Evolutionary conservation across 2,329 filamentous ascomycete genomes (phyloP), one percentile per base, ranked within the genome.

Genomic region (Aspergillus hiratsukae): DNA sequence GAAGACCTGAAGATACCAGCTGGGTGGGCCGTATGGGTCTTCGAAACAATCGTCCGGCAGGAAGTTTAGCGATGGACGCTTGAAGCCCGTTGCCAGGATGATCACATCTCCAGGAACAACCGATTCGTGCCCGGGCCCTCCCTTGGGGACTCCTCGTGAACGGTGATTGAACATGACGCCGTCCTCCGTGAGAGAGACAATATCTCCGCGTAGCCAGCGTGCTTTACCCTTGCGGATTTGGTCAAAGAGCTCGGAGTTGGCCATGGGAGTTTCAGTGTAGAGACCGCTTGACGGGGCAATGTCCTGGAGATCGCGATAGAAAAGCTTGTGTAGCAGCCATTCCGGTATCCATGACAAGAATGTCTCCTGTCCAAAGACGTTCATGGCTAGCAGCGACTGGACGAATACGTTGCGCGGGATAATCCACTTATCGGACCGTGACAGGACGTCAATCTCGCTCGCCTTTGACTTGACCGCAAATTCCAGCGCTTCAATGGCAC

Each of bases 1-100:
- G 74, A 95, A 95, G 0, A 88, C 89, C 71, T 95, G 90, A 0
- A 95, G 81, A 64, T 94, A 95, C 91, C 91, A 95, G 70, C 90
- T 91, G 0, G 91, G 91, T 1, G 90, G 88, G 1, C 79, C 77
- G 64, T 94, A 95, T 0, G 88, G 87, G 59, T 89, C 83, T 9
- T 83, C 69, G 69, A 94, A 94, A 65, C 83, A 86, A 52, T 90
- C 84, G 0, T 84, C 76, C 0, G 90, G 90, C 0, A 96, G 78
- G 72, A 95, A 94, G 10, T 78, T 78, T 0, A 95, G 80, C 3
- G 82, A 83, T 0, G 91, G 90, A 0, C 90, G 82, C 64, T 89
- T 82, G 76, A 85, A 95, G 1, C 91, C 91, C 0, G 91, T 95
- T 0, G 91, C 91, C 82, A 94, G 86, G 58, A 95, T 86, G 51